phyloP scores from a whole-genome alignment of 108 stramenopile genomes.

The Fragilaria crotonensis region DNA sequence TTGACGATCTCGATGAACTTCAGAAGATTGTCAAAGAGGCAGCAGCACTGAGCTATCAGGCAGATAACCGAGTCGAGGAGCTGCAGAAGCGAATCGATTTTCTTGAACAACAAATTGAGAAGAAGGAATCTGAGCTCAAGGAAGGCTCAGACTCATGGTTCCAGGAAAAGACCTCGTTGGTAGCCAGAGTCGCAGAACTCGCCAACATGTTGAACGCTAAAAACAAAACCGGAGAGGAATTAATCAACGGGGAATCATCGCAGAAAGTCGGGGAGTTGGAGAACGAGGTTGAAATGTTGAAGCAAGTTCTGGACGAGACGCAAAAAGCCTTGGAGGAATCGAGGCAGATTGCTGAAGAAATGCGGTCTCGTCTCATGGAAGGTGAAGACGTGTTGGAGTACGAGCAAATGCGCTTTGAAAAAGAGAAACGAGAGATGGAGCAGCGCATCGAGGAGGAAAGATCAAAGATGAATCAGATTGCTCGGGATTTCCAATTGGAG shows the following conservation, averaged over 20 bases:
- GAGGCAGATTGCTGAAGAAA: conserved; percentile 13
- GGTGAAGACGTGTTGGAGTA: conserved; percentile 46
- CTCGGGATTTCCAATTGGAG: conserved; percentile 4
- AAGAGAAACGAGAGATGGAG: conserved; percentile 21
- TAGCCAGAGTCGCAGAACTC: conserved; percentile 31
- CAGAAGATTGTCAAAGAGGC: not conserved
- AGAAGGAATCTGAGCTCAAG: conserved; percentile 17
- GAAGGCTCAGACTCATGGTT: conserved; percentile 23
- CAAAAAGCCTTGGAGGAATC: conserved; percentile 17
- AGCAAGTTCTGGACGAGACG: conserved; percentile 11
- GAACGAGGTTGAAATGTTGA: conserved; percentile 18
- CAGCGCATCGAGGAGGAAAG: conserved; percentile 20
- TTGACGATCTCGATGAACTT: not conserved
- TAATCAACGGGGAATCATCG: not conserved
- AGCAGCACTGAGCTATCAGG: not conserved
- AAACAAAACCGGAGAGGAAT: conserved; percentile 7
- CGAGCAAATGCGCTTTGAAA: conserved; percentile 47
- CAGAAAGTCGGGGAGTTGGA: conserved; percentile 13
- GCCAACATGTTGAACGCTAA: conserved; percentile 8
- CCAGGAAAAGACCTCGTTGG: conserved; percentile 21
- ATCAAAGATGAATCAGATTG: conserved; percentile 6
- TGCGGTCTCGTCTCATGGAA: conserved; percentile 20
- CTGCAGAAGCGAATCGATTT: not conserved
- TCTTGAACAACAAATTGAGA: conserved; percentile 18
- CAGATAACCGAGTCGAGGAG: not conserved